Base-by-base conservation (phyloP, 75 land plant genomes). In the Sequoia sempervirens region DNA sequence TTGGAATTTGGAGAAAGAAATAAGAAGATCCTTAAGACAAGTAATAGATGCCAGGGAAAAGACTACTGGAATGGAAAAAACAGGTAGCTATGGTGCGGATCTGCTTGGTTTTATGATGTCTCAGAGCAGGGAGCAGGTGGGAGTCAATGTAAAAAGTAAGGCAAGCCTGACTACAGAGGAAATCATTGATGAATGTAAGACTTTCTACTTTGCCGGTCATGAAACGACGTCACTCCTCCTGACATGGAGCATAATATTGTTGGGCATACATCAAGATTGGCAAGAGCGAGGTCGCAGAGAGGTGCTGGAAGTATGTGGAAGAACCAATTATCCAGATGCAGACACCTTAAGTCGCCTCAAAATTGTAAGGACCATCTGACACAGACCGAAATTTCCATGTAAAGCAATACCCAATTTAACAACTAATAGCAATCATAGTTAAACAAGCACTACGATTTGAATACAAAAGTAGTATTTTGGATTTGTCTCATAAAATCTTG, bases 231-330 rank as follows among this genome's bases (percentile, higher is more conserved):
- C 85, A 50, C 43, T 34, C 15, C 12, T 85, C 1, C 52, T 92
- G 56, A 83, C 87, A 36, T 94, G 94, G 89, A 84, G 90, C 10
- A 88, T 89, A 23, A 75, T 92, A 7, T 86, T 92, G 82, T 81
- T 94, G 46, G 92, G 90, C 8, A 1, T 38, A 75, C 87, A 94
- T 73, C 90, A 85, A 52, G 90, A 94, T 47, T 94, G 94, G 96
- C 96, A 94, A 79, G 81, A 58, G 47, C 85, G 83, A 28, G 90
- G 89, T 7, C 85, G 96, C 12, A 84, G 87, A 61, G 96, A 94
- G 83, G 91, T 94, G 20, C 32, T 85, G 47, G 68, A 82, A 46
- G 86, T 88, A 40, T 86, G 70, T 30, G 89, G 88, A 28, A 23
- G 36, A 38, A 70, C 69, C 9, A 72, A 9, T 56, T 38, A 26